Conservation (phyloP, 306 rosid species). For the Medicago arabica region DNA sequence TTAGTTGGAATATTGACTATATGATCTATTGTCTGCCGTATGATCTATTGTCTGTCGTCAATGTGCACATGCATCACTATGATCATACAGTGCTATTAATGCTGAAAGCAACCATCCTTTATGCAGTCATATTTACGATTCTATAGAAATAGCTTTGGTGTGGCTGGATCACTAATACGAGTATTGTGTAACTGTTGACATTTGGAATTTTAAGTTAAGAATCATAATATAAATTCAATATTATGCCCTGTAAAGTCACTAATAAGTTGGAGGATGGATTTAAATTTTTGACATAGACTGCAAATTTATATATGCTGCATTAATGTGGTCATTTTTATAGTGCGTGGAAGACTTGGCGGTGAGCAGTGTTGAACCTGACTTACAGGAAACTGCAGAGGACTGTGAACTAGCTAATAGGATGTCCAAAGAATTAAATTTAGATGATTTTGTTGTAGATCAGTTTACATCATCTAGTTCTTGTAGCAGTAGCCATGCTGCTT, state of each 20-base stretch:
- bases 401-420: constrained; percentile 42
- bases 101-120: neutral
- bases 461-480: constrained; percentile 42
- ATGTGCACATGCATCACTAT: neutral
- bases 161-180: neutral
- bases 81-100: neutral
- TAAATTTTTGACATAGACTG: neutral
- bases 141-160: neutral
- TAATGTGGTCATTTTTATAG: constrained; percentile 48
- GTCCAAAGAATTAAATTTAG: constrained; percentile 44
- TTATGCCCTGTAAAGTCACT: constrained; percentile 1
- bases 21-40: neutral
- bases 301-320: constrained; percentile 11
- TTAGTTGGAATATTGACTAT: neutral
- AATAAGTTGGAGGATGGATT: neutral
- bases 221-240: constrained; percentile 9
- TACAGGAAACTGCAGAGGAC: constrained; percentile 32
- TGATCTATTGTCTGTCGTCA: neutral
- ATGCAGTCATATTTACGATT: neutral
- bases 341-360: constrained; percentile 41
- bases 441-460: constrained; percentile 46
- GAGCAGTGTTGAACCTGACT: constrained; percentile 24
- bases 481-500: constrained; percentile 39
- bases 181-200: constrained; percentile 2
- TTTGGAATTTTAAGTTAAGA: constrained; percentile 15